These are phyloP conservation scores for Helicocarpus griseus DNA, from an alignment of 2,329 filamentous ascomycete genomes.

Conservation along the genomic window DNA sequence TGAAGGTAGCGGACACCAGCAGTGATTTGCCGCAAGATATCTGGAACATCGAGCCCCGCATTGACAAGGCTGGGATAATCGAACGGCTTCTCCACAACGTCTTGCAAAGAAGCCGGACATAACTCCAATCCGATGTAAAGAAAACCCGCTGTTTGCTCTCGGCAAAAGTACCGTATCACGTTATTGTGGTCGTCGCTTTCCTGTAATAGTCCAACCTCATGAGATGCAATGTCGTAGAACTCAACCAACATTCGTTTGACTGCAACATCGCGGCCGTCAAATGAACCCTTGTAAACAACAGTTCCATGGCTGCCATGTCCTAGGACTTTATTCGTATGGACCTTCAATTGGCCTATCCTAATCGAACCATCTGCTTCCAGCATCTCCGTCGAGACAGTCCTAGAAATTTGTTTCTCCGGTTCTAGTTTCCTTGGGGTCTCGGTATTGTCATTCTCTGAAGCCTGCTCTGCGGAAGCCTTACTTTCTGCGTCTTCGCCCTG, in stretches of 20 bases:
- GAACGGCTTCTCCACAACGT: slow-evolving; percentile 70
- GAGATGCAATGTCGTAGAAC: slow-evolving; percentile 89
- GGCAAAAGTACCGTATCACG: slow-evolving; percentile 92
- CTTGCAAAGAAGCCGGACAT: slow-evolving; percentile 85
- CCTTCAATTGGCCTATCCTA: slow-evolving; percentile 51
- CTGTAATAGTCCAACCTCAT: slow-evolving; percentile 80
- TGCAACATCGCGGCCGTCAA: slow-evolving; percentile 84
- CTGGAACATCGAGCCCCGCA: slow-evolving; percentile 60
- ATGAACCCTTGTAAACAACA: slow-evolving; percentile 86
- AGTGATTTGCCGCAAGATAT: slow-evolving; percentile 79
- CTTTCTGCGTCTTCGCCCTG: slow-evolving; percentile 47
- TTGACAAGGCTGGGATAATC: slow-evolving; percentile 57
- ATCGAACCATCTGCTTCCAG: slow-evolving; percentile 51
- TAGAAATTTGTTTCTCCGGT: slow-evolving; percentile 50
- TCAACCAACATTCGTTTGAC: slow-evolving; percentile 96
- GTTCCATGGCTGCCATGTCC: slow-evolving; percentile 91
- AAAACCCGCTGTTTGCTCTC: slow-evolving; percentile 80
- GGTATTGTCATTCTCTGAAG: slow-evolving; percentile 25
- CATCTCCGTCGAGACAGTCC: slow-evolving; percentile 44
- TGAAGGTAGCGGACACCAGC: slow-evolving; percentile 84
- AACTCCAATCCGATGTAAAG: slow-evolving; percentile 93
- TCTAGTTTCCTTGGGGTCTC: slow-evolving; percentile 42
- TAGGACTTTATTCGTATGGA: slow-evolving; percentile 51
- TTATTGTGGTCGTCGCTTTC: slow-evolving; percentile 95
- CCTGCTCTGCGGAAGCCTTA: slow-evolving; percentile 45